Percentiles rank a stretch among this genome's conserved stretches.
Conservation (phyloP, 1,139 yeast genomes). For the Taphrina deformans region DNA sequence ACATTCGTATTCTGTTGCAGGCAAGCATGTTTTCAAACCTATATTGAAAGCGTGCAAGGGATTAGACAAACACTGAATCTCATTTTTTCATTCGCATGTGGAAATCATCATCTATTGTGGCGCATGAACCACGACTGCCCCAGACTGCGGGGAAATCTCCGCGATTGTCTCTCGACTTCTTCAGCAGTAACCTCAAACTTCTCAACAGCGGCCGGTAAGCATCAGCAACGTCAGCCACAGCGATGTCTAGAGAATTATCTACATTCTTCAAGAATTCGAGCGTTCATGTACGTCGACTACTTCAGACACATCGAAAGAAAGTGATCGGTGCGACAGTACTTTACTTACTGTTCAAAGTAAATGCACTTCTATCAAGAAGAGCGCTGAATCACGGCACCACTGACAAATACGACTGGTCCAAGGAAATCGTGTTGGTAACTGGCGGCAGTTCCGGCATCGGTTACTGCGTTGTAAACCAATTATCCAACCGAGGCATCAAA, state of each 20-base stretch:
- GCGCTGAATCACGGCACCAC: slow-evolving; percentile 1
- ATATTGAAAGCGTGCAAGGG: no score
- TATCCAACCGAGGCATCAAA: slow-evolving; percentile 33
- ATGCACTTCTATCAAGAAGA: not conserved
- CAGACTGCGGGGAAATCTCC: not conserved
- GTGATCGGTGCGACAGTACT: not conserved
- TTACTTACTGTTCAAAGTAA: not conserved
- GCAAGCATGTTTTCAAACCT: no score
- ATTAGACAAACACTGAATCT: no score
- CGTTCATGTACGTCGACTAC: not conserved
- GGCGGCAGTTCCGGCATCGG: slow-evolving; percentile 75
- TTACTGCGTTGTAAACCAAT: slow-evolving; percentile 24
- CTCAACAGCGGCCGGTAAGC: no score
- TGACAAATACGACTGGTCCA: slow-evolving; percentile 11
- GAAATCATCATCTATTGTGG: slow-evolving; percentile 3
- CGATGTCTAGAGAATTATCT: not conserved
- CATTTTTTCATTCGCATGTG: no score
- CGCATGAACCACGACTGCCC: not conserved
- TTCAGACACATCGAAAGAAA: not conserved
- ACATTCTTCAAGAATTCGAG: not conserved
- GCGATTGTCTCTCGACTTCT: not conserved
- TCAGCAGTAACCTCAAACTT: no score
- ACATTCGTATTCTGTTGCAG: no score
- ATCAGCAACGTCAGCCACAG: no score
- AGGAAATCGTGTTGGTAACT: slow-evolving; percentile 64